Evolutionary conservation across 164 flowering plant genomes (phyloP).

Genomic region (Vitis labrusca): DNA sequence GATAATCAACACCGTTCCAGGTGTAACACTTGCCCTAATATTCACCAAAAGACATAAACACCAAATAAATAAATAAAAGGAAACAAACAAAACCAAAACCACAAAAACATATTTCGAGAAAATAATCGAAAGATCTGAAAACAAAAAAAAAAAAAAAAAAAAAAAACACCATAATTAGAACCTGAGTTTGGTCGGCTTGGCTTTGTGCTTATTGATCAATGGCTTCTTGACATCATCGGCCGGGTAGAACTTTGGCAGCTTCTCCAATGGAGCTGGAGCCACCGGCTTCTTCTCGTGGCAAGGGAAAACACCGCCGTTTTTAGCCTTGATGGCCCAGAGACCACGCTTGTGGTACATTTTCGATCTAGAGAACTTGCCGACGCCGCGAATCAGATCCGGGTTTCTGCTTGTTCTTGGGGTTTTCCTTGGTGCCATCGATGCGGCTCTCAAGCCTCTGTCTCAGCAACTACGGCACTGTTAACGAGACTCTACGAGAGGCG

Average conservation of each 20-base stretch:
- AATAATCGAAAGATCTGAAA: neutral
- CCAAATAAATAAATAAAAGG: neutral
- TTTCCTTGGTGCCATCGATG: conserved; percentile 51
- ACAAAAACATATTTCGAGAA: neutral
- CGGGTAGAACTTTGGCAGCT: conserved; percentile 73
- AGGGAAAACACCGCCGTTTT: conserved; percentile 76
- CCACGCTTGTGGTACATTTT: conserved; percentile 86
- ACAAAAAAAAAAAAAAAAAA: neutral
- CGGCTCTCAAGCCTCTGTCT: neutral
- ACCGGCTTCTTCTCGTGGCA: conserved; percentile 38
- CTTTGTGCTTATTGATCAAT: conserved; percentile 54
- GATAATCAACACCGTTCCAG: conserved; percentile 50
- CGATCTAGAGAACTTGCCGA: conserved; percentile 62
- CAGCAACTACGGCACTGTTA: neutral
- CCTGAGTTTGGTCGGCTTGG: conserved; percentile 60
- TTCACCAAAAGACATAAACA: neutral
- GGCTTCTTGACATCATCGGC: conserved; percentile 85
- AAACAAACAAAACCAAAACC: neutral
- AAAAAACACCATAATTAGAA: neutral
- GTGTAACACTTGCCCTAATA: conserved; percentile 43
- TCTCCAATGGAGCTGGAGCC: conserved; percentile 27
- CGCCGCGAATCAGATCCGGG: conserved; percentile 64
- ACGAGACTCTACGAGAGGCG: too few species aligned
- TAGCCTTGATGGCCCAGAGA: conserved; percentile 88
- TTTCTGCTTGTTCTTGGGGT: conserved; percentile 35